Base-by-base conservation (phyloP, 495 filamentous ascomycete species). In the Penicillium egyptiacum region DNA sequence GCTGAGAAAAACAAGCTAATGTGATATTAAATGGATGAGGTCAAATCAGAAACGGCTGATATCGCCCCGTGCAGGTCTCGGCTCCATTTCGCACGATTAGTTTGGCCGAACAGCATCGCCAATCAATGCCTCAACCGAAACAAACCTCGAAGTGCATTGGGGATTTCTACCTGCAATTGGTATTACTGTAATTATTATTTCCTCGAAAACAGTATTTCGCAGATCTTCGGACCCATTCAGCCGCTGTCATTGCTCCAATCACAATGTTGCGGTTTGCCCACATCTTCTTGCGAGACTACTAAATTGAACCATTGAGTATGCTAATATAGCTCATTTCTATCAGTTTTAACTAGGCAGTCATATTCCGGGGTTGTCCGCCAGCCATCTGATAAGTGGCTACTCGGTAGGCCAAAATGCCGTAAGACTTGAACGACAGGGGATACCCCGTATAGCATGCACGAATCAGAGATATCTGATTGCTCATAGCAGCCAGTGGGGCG, bases 401-500 rank as follows among this genome's bases (percentile, higher is more conserved):
- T 28, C 26, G 2, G 26, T 28, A 28, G 16, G 23, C 4, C 37
- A 40, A 48, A 33, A 48, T 17, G 10, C 16, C 17, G 30, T 37
- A 26, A 12, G 31, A 46, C 19, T 28, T 19, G 5, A 7, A 53
- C 50, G 47, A 60, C 58, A 55, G 53, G 61, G 45, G 17, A 30
- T 17, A 46, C 30, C 10, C 10, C 30, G 30, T 33, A 12, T 53
- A 55, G 23, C 42, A 57, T 33, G 54, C 56, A 46, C 62, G 54
- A 67, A 65, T 62, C 23, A 67, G 47, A 55, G 17, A 50, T 40
- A 41, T 14, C 20, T 35, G 41, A 60, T 62, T 60, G 40, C 42
- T 62, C 56, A 50, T 26, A 45, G 28, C 39, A n/a, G n/a, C 33
- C 33, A 49, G 58, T 64, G 62, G 64, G 62, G 58, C 56, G 20